Conservation (phyloP, 1,139 yeast species). For the Petasospora fabianii region DNA sequence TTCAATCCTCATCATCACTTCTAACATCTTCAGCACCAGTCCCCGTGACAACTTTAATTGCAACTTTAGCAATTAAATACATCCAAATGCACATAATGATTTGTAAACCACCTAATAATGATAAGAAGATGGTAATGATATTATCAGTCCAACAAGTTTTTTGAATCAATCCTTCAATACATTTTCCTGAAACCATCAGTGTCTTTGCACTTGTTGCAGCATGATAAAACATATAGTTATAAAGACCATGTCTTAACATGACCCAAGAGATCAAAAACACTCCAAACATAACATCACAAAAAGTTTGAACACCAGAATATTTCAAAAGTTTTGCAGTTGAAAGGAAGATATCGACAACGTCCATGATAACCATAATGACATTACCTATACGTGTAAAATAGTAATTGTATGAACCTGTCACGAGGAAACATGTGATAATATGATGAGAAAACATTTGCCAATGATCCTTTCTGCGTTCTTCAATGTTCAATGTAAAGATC, state of each 20-base stretch:
- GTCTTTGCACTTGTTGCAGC: constrained; percentile 33
- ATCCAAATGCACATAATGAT: constrained; percentile 69
- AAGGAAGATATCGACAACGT: constrained; percentile 70
- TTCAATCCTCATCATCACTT: constrained; percentile 61
- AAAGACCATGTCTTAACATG: constrained; percentile 66
- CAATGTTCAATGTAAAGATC: constrained; percentile 70
- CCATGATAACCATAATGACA: constrained; percentile 76
- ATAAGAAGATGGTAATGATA: constrained; percentile 49
- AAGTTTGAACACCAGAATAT: constrained; percentile 55
- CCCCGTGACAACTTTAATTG: constrained; percentile 66
- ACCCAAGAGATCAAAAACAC: constrained; percentile 70
- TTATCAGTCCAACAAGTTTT: constrained; percentile 57
- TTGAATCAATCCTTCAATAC: constrained; percentile 22
- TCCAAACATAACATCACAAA: constrained; percentile 70
- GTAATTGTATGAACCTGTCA: constrained; percentile 69
- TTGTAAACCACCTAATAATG: constrained; percentile 64
- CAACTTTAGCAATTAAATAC: constrained; percentile 66
- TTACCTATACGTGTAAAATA: constrained; percentile 79
- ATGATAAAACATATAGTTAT: constrained; percentile 62
- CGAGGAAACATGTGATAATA: constrained; percentile 66
- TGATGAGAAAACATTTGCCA: constrained; percentile 87
- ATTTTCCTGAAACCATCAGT: constrained; percentile 24
- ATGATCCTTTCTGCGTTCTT: constrained; percentile 77
- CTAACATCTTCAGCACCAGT: constrained; percentile 78
- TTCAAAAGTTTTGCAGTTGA: constrained; percentile 73